phyloP scores from a whole-genome alignment of 441 rosid species.

The Erodium trifolium region DNA sequence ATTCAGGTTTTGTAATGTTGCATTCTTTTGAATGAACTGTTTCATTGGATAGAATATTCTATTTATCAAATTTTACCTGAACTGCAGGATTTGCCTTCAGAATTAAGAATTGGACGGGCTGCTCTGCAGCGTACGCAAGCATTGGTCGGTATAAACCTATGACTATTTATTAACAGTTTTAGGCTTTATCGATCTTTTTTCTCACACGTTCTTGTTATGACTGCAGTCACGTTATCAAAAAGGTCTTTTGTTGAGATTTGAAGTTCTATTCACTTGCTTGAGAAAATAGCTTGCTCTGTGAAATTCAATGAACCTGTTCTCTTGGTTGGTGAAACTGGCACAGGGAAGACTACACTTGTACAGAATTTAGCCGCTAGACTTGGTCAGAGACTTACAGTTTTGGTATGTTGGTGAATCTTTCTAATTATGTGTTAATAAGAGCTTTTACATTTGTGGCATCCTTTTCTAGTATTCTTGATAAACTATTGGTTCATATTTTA shows the following conservation, averaged over 20 bases:
- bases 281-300: slow-evolving; percentile 77
- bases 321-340: slow-evolving; percentile 99
- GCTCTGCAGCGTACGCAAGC: slow-evolving; percentile 41
- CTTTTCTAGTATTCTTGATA: slow-evolving; percentile 3
- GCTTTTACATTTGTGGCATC: slow-evolving; percentile 6
- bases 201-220: slow-evolving; percentile 18
- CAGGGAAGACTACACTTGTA: slow-evolving; percentile 97
- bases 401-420: slow-evolving; percentile 45
- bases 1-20: slow-evolving; percentile 55
- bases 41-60: slow-evolving; percentile 14
- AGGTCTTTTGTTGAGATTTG: slow-evolving; percentile 67
- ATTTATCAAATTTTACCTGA: slow-evolving; percentile 24
- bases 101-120: slow-evolving; percentile 70
- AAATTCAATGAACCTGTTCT: slow-evolving; percentile 89
- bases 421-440: slow-evolving; percentile 16
- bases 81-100: slow-evolving; percentile 49
- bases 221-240: slow-evolving; percentile 50
- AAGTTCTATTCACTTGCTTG: slow-evolving; percentile 68
- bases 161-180: slow-evolving; percentile 14
- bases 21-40: slow-evolving; percentile 14
- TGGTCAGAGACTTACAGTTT: slow-evolving; percentile 81
- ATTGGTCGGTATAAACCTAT: slow-evolving; percentile 34
- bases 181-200: slow-evolving; percentile 17
- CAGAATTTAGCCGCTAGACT: slow-evolving; percentile 79
- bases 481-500: slow-evolving; percentile 15